Conservation (phyloP, 371 early-diverging fungal genomes). For the Lichtheimia hyalospora region DNA sequence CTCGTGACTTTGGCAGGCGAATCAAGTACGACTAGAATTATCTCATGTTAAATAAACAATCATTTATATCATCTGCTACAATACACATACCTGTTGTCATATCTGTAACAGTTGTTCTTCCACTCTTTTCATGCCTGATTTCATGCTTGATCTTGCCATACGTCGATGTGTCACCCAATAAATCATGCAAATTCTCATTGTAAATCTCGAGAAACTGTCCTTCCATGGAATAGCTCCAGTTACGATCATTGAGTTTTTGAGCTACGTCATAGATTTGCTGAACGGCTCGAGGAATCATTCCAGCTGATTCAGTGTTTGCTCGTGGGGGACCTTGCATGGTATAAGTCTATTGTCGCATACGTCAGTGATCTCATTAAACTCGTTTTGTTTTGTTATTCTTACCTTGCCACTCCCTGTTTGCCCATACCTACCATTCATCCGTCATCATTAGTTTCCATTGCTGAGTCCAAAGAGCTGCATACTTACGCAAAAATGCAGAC, state of each 20-base stretch:
- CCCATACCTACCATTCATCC: slow-evolving; percentile 69
- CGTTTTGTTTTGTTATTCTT: neutral
- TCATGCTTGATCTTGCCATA: slow-evolving; percentile 72
- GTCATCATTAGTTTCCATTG: neutral
- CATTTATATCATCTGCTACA: too few species aligned
- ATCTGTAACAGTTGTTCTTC: slow-evolving; percentile 81
- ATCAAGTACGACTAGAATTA: slow-evolving; percentile 48
- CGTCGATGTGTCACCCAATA: slow-evolving; percentile 38
- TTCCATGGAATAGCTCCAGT: slow-evolving; percentile 88
- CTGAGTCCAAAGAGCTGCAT: neutral
- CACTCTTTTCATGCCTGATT: slow-evolving; percentile 73
- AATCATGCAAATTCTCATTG: slow-evolving; percentile 89
- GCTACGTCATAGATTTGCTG: slow-evolving; percentile 83
- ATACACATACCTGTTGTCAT: slow-evolving; percentile 57
- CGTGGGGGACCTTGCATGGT: slow-evolving; percentile 79
- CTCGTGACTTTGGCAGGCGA: slow-evolving; percentile 71
- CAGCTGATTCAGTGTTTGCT: slow-evolving; percentile 45
- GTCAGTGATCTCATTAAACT: neutral
- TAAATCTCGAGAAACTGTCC: slow-evolving; percentile 94
- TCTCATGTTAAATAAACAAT: slow-evolving; percentile 1
- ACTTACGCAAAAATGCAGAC: slow-evolving; percentile 94
- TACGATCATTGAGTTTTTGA: slow-evolving; percentile 69
- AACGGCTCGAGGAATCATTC: slow-evolving; percentile 92
- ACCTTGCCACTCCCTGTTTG: slow-evolving; percentile 98
- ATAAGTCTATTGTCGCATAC: slow-evolving; percentile 46